Conservation (phyloP, 768 basidiomycete genomes). For the Boletus sp. region DNA sequence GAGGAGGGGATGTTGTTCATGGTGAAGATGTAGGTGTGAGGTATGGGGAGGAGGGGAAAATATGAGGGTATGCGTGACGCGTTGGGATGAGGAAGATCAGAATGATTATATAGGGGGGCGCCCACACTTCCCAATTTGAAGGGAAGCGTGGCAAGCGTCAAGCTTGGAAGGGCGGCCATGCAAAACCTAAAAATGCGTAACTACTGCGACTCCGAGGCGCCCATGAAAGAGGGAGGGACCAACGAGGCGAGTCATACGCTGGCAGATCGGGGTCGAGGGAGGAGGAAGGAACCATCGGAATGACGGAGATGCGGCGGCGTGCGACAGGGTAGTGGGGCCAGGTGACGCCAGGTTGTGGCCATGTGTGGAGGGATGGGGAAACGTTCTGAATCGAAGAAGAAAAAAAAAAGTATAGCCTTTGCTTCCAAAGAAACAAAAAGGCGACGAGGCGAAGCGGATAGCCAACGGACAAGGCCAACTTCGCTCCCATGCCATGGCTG, state of each 20-base stretch:
- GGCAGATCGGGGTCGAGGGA: not conserved
- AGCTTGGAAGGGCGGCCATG: not conserved
- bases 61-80: constrained; percentile 9
- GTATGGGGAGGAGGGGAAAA: not conserved
- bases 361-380: not conserved
- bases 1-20: constrained; percentile 12
- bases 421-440: not conserved
- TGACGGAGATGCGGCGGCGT: constrained; percentile 3
- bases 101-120: constrained; percentile 21
- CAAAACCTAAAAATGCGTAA: not conserved
- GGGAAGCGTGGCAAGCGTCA: constrained; percentile 12
- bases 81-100: not conserved
- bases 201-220: constrained; percentile 9
- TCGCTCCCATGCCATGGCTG: constrained; percentile 3
- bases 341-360: not conserved
- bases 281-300: not conserved
- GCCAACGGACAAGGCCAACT: not conserved
- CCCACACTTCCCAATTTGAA: constrained; percentile 5
- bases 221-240: not conserved
- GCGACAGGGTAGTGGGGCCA: not conserved
- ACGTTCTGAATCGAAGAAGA: constrained; percentile 9
- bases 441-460: not conserved
- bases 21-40: not conserved
- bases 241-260: constrained; percentile 1
- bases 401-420: constrained; percentile 12